Evolutionary conservation across 805 yeast genomes (phyloP).

Genomic region (Metschnikowia lachancei): DNA sequence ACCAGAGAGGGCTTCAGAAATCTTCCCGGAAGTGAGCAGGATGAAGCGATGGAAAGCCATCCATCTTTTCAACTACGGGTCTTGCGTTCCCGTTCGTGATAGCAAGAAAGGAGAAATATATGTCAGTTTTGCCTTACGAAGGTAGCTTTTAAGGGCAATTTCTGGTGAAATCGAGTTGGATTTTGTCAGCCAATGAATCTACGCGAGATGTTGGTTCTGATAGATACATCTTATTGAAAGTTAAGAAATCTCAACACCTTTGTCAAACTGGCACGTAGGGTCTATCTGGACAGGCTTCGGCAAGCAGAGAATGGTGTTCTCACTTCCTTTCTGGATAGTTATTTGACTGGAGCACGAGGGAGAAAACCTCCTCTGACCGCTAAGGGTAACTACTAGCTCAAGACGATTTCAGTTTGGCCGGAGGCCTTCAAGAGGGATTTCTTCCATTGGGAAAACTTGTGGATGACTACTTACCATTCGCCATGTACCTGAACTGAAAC

Average conservation of each 20-base stretch:
- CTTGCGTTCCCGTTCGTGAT: too few relatives aligned
- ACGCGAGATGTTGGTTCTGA: not conserved
- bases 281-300: not conserved
- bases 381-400: too few relatives aligned
- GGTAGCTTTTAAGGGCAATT: not conserved
- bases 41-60: too few relatives aligned
- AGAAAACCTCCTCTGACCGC: too few relatives aligned
- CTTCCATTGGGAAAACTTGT: not conserved
- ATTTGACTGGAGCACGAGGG: not conserved
- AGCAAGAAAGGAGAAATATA: too few relatives aligned
- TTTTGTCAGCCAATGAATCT: not conserved
- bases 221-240: not conserved
- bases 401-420: not conserved
- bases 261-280: not conserved
- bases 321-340: not conserved
- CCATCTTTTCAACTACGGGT: too few relatives aligned
- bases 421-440: not conserved
- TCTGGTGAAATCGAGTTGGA: not conserved
- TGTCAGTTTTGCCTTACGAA: not conserved
- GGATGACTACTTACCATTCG: too few relatives aligned
- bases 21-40: too few relatives aligned
- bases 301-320: too few relatives aligned
- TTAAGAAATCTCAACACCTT: not conserved
- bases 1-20: too few relatives aligned
- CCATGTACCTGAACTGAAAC: too few relatives aligned